Conservation (phyloP, 257 asterid genomes). For the Misopates orontium region DNA sequence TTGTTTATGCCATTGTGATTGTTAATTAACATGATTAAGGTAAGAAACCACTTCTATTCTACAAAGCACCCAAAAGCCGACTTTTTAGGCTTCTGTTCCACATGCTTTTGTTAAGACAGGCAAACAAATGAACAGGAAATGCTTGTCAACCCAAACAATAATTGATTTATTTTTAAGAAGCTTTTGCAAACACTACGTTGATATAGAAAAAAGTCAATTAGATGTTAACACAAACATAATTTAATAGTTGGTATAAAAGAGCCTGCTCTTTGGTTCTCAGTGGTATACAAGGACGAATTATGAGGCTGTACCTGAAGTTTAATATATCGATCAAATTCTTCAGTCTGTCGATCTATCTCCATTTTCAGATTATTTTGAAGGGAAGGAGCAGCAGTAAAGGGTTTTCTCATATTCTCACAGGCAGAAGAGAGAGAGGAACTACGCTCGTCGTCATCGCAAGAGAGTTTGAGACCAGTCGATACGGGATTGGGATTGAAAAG, state of each 20-base stretch:
- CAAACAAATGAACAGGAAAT: too few relatives aligned
- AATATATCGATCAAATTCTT: constrained; percentile 50
- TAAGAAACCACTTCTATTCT: too few relatives aligned
- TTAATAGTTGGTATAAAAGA: not conserved
- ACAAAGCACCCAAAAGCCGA: too few relatives aligned
- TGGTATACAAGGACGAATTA: not conserved
- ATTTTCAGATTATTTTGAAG: constrained; percentile 40
- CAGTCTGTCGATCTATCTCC: constrained; percentile 60
- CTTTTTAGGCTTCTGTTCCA: too few relatives aligned
- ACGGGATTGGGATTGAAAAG: constrained; percentile 55
- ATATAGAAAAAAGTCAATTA: too few relatives aligned
- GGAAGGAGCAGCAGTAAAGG: constrained; percentile 31
- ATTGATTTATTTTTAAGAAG: too few relatives aligned
- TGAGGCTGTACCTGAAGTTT: constrained; percentile 56
- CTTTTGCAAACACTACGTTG: too few relatives aligned
- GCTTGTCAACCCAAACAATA: too few relatives aligned
- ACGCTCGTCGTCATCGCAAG: constrained; percentile 64
- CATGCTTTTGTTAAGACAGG: too few relatives aligned
- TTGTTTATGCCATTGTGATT: too few relatives aligned
- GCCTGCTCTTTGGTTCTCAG: not conserved
- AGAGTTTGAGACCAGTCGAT: constrained; percentile 67
- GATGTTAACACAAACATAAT: not conserved
- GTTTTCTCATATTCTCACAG: constrained; percentile 38
- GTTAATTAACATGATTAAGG: too few relatives aligned
- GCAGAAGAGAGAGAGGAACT: constrained; percentile 51